Base-by-base conservation (phyloP, 164 flowering plant species). In the Berberis vulgaris region DNA sequence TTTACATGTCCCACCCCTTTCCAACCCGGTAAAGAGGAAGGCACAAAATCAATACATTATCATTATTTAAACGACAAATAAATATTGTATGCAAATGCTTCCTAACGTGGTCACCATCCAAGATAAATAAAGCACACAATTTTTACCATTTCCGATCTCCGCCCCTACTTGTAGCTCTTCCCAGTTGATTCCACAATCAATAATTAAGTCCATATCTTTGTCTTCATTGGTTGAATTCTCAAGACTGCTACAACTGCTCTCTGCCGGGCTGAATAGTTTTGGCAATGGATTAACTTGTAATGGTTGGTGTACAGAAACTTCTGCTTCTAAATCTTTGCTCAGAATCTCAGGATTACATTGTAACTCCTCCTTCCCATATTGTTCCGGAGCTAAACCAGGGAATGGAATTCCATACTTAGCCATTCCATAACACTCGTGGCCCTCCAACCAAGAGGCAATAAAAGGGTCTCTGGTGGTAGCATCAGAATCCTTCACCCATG, bases 131-230 rank as follows among this genome's bases (percentile, higher is more conserved):
- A 57, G 44, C 8, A 40, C 41, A 7, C 59, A 13, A 59, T 45
- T 11, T 5, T 59, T 75, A 86, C 97, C 97, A 80, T 75, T 83
- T 4, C 95, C 97, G 68, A 90, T 72, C 75, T 83, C 88, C 72
- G 84, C 95, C 54, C 80, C 75, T 46, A 90, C 43, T 7, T 72
- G 75, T 7, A 90, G 72, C 67, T 90, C 86, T 59, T 90, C 88
- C 97, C 95, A 90, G 2, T 11, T 70, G 63, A 87, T 86, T 72
- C 78, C 92, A 75, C 80, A 78, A 43, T 78, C 83, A 40, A 60
- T 59, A 42, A 61, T 61, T 59, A 72, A 44, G 59, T 58, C 72
- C 38, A 69, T 61, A 12, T 77, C 87, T 59, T 53, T 73, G 43
- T 82, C 83, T 43, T 66, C 75, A 71, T 66, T 78, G 62, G 63